Conservation (phyloP, 495 filamentous ascomycete genomes). For the Geopyxis carbonaria region DNA sequence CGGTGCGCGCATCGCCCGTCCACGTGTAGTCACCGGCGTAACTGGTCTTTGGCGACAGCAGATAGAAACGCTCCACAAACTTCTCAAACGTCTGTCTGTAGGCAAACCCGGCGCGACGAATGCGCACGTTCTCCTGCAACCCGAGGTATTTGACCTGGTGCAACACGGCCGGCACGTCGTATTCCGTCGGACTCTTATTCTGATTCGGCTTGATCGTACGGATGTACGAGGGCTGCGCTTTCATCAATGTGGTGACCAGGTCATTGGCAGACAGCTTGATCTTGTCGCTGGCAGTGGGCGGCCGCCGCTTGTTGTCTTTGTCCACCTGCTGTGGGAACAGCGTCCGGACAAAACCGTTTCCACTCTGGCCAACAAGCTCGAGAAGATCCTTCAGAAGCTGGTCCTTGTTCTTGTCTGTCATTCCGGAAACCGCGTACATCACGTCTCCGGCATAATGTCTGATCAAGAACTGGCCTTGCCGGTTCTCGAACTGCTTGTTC, state of each 20-base stretch:
- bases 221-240: constrained; percentile 90
- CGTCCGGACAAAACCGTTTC: constrained; percentile 67
- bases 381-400: constrained; percentile 87
- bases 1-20: constrained; percentile 69
- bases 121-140: constrained; percentile 96
- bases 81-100: constrained; percentile 97
- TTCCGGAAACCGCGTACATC: constrained; percentile 82
- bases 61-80: constrained; percentile 93
- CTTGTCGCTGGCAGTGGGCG: constrained; percentile 90
- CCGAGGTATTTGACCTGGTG: constrained; percentile 99
- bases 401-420: constrained; percentile 99
- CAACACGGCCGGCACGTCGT: constrained; percentile 75
- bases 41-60: constrained; percentile 82
- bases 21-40: constrained; percentile 97
- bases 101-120: constrained; percentile 89
- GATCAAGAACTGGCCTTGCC: constrained; percentile 92
- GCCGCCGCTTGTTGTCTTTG: constrained; percentile 84
- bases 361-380: constrained; percentile 66
- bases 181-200: constrained; percentile 87
- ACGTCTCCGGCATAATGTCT: constrained; percentile 99
- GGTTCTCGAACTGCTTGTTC: constrained; percentile 78
- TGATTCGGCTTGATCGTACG: constrained; percentile 99
- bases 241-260: constrained; percentile 89
- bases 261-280: constrained; percentile 95
- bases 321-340: constrained; percentile 90